Evolutionary conservation across 306 rosid species (phyloP), one percentile per base, ranked within the genome.

Genomic region (Echinosophora koreensis): DNA sequence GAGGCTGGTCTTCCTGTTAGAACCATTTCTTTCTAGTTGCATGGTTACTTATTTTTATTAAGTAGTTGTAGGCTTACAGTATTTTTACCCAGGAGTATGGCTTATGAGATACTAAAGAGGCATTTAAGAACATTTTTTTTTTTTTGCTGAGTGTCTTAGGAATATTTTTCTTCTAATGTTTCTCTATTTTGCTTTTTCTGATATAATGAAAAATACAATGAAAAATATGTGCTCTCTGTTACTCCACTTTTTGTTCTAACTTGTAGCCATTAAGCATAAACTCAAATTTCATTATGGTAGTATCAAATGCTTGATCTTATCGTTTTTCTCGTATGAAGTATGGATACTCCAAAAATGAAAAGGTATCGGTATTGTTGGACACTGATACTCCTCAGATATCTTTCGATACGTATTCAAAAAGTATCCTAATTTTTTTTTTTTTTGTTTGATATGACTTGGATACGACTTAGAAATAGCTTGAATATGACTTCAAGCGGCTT

Each of bases 21-120:
- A 82, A 70, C 79, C 63, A 63, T 61, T 73, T 78, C 82, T 2
- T 80, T 77, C 4, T 77, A 83, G 18, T 64, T 83, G 3, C 38
- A 35, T 51, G 10, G 12, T 64, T 8, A 1, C 46, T 39, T 11
- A 8, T 63, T 17, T 81, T 38, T 42, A 3, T 50, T 14, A 0
- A 5, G 54, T 59, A 46, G 15, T n/a, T 58, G 6, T 64, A 28
- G 17, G 39, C 10, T 63, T 1, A 7, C 13, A 12, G 30, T 73
- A 30, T 27, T 11, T 27, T 27, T n/a, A 28, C 6, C 8, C 3
- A 39, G 51, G 34, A 50, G 55, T 50, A 54, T 54, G 30, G 17
- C 30, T 17, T 3, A 4, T 2, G 12, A 3, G 27, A 5, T 15
- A 4, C 4, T 10, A 17, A 9, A 35, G 7, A 54, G 50, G 44